Base-by-base conservation (phyloP, 2,329 filamentous ascomycete genomes). In the Leptographium lundbergii region DNA sequence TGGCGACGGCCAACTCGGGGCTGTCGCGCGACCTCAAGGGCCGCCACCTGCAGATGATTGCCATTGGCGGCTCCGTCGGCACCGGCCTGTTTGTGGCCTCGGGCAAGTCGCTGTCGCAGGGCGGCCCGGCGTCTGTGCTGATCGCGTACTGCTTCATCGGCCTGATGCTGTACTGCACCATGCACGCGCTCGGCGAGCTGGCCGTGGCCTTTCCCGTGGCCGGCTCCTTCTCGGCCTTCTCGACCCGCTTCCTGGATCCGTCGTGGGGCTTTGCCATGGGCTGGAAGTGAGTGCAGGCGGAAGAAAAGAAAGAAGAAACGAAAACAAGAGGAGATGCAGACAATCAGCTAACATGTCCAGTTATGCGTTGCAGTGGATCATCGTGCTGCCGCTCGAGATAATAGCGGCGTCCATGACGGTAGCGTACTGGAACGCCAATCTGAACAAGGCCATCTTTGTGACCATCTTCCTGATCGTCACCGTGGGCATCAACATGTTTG, bases 191-290 rank as follows among this genome's bases (percentile, higher is more conserved):
- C 29, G 92, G 92, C 63, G 92, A 97, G 72, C 82, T 97, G 72
- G 89, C 91, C 19, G 91, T 96, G 22, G 74, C 91, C 14, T 96
- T 92, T 66, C 92, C 92, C 4, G 87, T 96, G 27, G 88, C 91
- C 25, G 92, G 92, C 59, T 95, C 91, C 3, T 97, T 96, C 69
- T 89, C 90, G 0, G 86, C 90, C 9, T 96, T 91, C 74, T 94
- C 91, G 22, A 96, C 90, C 34, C 84, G 92, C 22, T 96, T 97
- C 67, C 73, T 97, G 22, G 91, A 96, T 68, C 92, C 91, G 1
- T 91, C 91, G 0, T 96, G 90, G 90, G 91, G 91, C 0, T 95
- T 95, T 68, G 89, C 90, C 54, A 95, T 96, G 88, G 91, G 90
- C 19, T 95, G 90, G 90, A 95, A 95, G 79, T 88, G 71, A 71